Base-by-base conservation (phyloP, 2,329 filamentous ascomycete genomes). In the Fusarium phyllophilum region DNA sequence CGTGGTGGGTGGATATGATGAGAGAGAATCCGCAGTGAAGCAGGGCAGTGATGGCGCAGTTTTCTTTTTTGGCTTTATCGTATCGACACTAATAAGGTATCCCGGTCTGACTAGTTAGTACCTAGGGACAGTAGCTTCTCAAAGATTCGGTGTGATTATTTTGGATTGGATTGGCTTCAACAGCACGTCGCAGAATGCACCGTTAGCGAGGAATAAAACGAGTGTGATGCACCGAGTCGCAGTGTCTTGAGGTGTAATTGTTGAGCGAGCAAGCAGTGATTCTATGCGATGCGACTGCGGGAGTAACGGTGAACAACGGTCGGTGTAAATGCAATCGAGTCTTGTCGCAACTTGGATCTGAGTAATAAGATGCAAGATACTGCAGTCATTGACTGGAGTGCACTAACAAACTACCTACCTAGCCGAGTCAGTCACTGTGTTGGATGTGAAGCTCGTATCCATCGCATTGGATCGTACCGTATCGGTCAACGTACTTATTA, bases 21-120 rank as follows among this genome's bases (percentile, higher is more conserved):
- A 44, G 59, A 44, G 59, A 51, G 55, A 70, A 73, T 64, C 70
- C 42, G 66, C 66, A 56, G 70, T 58, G 64, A 68, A 57, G 62
- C 64, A 70, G 70, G 61, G 70, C 45, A 70, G 45, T 29, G 54
- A 52, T 68, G 39, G 65, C 29, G 66, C 58, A 68, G 65, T 65
- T 67, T 66, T 66, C 33, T 36, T 58, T 66, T 36, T 58, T 67
- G 62, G 64, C 51, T 49, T 58, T 65, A 44, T 41, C 45, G 65
- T 62, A 58, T 52, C 56, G 45, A 46, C 38, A 58, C 62, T 62
- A 48, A 31, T 48, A n/a, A 31, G 26, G 26, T 29, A 68, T 68
- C 36, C 63, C 29, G n/a, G 62, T 67, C 66, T 48, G 45, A 31
- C 45, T 62, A 62, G 70, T 68, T 29, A 29, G 26, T 29, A 26